Evolutionary conservation across 129 eudicot genomes (phyloP).

Genomic region (Escallonia rubra): DNA sequence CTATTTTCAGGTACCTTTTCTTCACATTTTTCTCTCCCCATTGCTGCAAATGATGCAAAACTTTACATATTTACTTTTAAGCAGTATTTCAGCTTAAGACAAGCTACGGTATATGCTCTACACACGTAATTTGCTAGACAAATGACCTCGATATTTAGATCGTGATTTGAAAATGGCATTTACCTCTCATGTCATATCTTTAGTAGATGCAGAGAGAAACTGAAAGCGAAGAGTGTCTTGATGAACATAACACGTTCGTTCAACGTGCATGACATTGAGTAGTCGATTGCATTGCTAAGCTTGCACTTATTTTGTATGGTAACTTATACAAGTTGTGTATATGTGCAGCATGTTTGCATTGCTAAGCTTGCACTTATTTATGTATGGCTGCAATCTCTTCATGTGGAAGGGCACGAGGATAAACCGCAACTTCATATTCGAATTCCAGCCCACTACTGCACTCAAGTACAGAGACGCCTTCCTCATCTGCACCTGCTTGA

Average conservation of each 20-base stretch:
- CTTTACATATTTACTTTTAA: not conserved
- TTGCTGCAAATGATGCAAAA: not conserved
- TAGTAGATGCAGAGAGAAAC: not conserved
- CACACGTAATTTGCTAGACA: too few species aligned
- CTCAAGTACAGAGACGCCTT: conserved; percentile 63
- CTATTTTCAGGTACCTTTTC: conserved; percentile 66
- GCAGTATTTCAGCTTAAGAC: not conserved
- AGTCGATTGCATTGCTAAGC: not conserved
- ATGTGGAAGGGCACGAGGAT: conserved; percentile 88
- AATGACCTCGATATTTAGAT: too few species aligned
- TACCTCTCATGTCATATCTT: not conserved
- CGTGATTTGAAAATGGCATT: not conserved
- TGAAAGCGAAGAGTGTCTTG: not conserved
- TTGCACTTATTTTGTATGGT: not conserved
- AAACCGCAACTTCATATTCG: conserved; percentile 82
- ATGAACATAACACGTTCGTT: too few species aligned
- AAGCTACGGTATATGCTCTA: too few species aligned
- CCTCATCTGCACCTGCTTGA: conserved; percentile 34
- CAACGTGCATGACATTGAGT: not conserved
- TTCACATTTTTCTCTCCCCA: not conserved
- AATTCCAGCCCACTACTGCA: conserved; percentile 60
- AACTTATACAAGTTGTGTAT: not conserved
- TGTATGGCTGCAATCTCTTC: conserved; percentile 87
- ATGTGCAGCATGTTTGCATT: conserved; percentile 79
- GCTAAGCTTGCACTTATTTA: conserved; percentile 79